Conservation (phyloP, 1,284 basidiomycete species). For the Austropuccinia psidii region DNA sequence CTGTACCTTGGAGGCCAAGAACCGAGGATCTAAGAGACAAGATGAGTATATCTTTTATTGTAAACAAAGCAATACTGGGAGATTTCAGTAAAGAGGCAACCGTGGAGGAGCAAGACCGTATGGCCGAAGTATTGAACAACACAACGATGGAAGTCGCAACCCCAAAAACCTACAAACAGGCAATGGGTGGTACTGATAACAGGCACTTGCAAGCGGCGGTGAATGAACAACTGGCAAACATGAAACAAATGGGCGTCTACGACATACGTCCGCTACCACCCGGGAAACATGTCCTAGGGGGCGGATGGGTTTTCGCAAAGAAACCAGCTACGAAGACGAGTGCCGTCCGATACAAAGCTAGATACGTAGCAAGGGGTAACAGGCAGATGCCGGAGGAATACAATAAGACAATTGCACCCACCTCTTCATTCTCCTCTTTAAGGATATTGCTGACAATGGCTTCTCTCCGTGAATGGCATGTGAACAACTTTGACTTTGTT, state of each 20-base stretch:
- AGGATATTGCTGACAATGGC: background rate
- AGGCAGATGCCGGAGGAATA: background rate
- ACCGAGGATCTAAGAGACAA: background rate
- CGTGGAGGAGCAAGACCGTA: too few relatives aligned
- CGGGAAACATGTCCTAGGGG: background rate
- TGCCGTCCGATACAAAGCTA: background rate
- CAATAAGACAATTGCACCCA: background rate
- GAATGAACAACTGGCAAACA: background rate
- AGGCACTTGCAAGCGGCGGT: background rate
- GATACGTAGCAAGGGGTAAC: background rate
- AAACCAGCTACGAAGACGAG: background rate
- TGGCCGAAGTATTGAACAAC: too few relatives aligned
- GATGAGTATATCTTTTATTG: too few relatives aligned
- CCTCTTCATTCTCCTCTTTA: background rate
- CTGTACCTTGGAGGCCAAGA: background rate
- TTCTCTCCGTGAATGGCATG: background rate
- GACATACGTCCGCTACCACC: background rate
- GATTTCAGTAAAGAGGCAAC: too few relatives aligned
- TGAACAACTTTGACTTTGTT: background rate
- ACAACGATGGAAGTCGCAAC: too few relatives aligned
- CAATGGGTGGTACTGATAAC: background rate
- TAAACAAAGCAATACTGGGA: background rate
- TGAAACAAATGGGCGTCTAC: background rate
- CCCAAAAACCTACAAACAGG: background rate
- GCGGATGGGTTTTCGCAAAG: background rate